Conservation (phyloP, 2,329 filamentous ascomycete genomes). For the Allantophomopsis lycopodina region DNA sequence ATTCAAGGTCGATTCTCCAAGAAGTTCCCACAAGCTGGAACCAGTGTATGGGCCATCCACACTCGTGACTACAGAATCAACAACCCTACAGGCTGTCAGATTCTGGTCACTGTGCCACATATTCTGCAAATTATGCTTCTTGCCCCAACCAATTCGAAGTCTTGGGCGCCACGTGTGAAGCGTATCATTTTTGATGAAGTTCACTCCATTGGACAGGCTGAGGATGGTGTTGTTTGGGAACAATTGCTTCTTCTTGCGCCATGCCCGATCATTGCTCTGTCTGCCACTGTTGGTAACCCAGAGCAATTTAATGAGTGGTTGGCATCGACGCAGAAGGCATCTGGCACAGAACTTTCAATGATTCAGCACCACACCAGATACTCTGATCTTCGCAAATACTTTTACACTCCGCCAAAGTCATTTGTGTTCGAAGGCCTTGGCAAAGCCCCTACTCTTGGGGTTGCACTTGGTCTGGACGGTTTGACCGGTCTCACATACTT, state of each 20-base stretch:
- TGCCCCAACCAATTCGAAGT: slow-evolving; percentile 46
- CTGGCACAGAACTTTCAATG: slow-evolving; percentile 51
- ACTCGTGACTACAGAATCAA: slow-evolving; percentile 66
- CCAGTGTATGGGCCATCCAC: slow-evolving; percentile 68
- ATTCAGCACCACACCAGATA: slow-evolving; percentile 57
- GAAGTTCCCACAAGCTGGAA: slow-evolving; percentile 36
- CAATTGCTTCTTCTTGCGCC: slow-evolving; percentile 61
- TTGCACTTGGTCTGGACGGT: slow-evolving; percentile 29
- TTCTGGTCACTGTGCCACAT: slow-evolving; percentile 66
- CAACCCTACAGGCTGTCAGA: slow-evolving; percentile 57
- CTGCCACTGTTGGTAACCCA: slow-evolving; percentile 68
- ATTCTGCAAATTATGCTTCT: slow-evolving; percentile 69
- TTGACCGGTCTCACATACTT: slow-evolving; percentile 23
- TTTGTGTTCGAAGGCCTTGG: slow-evolving; percentile 19
- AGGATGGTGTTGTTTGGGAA: slow-evolving; percentile 69
- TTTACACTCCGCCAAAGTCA: slow-evolving; percentile 39
- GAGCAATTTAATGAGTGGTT: slow-evolving; percentile 59
- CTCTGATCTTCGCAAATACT: slow-evolving; percentile 65
- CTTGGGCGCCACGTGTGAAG: slow-evolving; percentile 55
- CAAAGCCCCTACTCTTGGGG: slow-evolving; percentile 17
- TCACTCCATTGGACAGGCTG: slow-evolving; percentile 64
- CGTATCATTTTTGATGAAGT: slow-evolving; percentile 76
- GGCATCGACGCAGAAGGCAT: slow-evolving; percentile 43
- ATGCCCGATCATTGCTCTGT: slow-evolving; percentile 67
- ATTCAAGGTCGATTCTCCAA: slow-evolving; percentile 62